phyloP scores from a whole-genome alignment of 2,329 filamentous ascomycete genomes.

The Ceratocystiopsis brevicomis region DNA sequence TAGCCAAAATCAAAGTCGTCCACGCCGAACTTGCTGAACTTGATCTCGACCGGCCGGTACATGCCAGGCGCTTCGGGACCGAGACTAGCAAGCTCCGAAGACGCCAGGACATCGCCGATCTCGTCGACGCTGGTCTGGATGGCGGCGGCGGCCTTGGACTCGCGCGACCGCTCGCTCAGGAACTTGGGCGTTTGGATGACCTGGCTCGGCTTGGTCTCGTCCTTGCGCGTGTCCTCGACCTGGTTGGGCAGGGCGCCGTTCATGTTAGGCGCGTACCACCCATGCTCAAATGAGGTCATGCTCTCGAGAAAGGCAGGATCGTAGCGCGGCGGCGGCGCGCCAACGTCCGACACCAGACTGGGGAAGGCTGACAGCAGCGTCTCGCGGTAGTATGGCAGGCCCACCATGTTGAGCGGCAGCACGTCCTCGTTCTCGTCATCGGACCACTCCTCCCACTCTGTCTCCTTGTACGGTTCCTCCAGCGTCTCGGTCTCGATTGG shows the following conservation, averaged over 20 bases:
- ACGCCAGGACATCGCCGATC: constrained; percentile 44
- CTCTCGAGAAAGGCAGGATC: constrained; percentile 51
- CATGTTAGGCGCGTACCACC: constrained; percentile 60
- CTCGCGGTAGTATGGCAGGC: constrained; percentile 88
- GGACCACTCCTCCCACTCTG: constrained; percentile 10
- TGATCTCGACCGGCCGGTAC: constrained; percentile 91
- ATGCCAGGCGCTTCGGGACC: constrained; percentile 70
- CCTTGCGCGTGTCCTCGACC: constrained; percentile 53
- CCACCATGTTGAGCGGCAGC: constrained; percentile 65
- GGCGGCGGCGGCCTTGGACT: constrained; percentile 17
- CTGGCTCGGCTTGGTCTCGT: constrained; percentile 35
- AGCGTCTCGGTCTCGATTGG: constrained; percentile 61
- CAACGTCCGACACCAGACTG: constrained; percentile 63
- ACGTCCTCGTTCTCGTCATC: constrained; percentile 10
- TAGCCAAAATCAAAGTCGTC: constrained; percentile 98
- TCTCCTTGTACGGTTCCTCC: constrained; percentile 20
- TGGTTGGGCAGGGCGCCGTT: constrained; percentile 62
- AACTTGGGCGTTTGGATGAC: constrained; percentile 71
- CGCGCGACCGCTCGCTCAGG: constrained; percentile 76
- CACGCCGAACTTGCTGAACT: constrained; percentile 97
- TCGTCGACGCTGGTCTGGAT: constrained; percentile 27
- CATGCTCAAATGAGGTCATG: constrained; percentile 55
- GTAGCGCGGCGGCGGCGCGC: constrained; percentile 58
- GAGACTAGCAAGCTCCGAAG: constrained; percentile 51
- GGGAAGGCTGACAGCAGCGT: constrained; percentile 79